phyloP scores from a whole-genome alignment of 371 early-diverging fungal species.

The Lichtheimia ramosa region DNA sequence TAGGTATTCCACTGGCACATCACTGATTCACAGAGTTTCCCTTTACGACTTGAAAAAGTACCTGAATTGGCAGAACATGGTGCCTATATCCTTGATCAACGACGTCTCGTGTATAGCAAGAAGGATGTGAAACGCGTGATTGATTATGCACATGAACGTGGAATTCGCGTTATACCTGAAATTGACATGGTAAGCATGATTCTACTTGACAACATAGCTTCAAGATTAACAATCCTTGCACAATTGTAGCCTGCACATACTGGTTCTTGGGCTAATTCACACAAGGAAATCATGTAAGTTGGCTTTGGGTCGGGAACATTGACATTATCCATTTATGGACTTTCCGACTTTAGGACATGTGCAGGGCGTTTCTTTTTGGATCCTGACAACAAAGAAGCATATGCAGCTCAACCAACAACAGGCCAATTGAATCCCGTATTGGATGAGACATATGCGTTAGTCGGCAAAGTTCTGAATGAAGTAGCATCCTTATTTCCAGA shows the following conservation, averaged over 20 bases:
- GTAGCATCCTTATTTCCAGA: slow-evolving; percentile 63
- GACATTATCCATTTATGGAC: too few species aligned
- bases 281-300: slow-evolving; percentile 44
- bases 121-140: slow-evolving; percentile 60
- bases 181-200: slow-evolving; percentile 68
- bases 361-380: slow-evolving; percentile 36
- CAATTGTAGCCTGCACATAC: slow-evolving; percentile 75
- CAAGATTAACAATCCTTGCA: too few species aligned
- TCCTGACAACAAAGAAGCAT: slow-evolving; percentile 34
- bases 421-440: slow-evolving; percentile 73
- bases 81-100: slow-evolving; percentile 44
- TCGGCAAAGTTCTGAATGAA: slow-evolving; percentile 59
- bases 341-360: slow-evolving; percentile 30
- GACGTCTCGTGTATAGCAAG: slow-evolving; percentile 59
- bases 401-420: slow-evolving; percentile 69
- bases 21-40: slow-evolving; percentile 72
- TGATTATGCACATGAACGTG: slow-evolving; percentile 56
- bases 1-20: slow-evolving; percentile 80
- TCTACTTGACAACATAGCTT: not conserved
- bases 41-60: slow-evolving; percentile 46
- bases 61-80: slow-evolving; percentile 67
- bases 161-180: slow-evolving; percentile 71
- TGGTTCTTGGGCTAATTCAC: slow-evolving; percentile 44
- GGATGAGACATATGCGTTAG: slow-evolving; percentile 53
- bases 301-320: too few species aligned